Evolutionary conservation across 1,284 basidiomycete species (phyloP).

Genomic region (Heterobasidion irregulare): DNA sequence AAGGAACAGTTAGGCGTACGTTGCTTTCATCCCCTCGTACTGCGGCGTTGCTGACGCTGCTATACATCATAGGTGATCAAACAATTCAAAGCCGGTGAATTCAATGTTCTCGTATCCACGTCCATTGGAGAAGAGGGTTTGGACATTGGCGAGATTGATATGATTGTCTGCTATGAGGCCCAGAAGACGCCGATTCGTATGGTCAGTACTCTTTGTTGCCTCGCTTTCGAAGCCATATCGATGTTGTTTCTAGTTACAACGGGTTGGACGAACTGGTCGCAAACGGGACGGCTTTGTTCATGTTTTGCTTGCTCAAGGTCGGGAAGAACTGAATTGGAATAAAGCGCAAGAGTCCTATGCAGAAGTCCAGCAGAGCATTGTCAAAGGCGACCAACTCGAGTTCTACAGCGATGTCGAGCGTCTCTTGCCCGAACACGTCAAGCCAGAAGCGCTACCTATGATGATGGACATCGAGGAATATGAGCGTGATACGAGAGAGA

Average conservation of each 20-base stretch:
- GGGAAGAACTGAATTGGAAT: constrained; percentile 90
- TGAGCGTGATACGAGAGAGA: constrained; percentile 40
- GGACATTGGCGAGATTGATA: constrained; percentile 99
- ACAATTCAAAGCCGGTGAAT: constrained; percentile 82
- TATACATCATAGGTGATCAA: constrained; percentile 56
- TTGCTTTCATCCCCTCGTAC: background rate
- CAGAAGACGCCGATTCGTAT: constrained; percentile 96
- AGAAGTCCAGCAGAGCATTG: constrained; percentile 85
- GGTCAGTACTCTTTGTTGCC: constrained; percentile 38
- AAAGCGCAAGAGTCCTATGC: constrained; percentile 86
- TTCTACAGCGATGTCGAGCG: constrained; percentile 89
- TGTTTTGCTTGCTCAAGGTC: constrained; percentile 85
- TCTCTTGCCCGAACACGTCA: constrained; percentile 72
- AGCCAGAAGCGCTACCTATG: constrained; percentile 76
- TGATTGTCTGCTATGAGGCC: constrained; percentile 95
- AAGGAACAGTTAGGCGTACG: constrained; percentile 84
- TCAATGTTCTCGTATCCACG: constrained; percentile 92
- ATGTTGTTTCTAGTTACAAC: constrained; percentile 66
- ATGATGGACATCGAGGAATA: constrained; percentile 75
- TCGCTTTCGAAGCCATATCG: background rate
- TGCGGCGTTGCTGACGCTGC: constrained; percentile 1
- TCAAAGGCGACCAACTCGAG: constrained; percentile 80
- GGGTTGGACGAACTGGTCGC: constrained; percentile 92
- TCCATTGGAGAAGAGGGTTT: constrained; percentile 98
- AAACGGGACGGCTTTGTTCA: constrained; percentile 88